Base-by-base conservation (phyloP, 805 yeast genomes). In the Candida odintsovae region DNA sequence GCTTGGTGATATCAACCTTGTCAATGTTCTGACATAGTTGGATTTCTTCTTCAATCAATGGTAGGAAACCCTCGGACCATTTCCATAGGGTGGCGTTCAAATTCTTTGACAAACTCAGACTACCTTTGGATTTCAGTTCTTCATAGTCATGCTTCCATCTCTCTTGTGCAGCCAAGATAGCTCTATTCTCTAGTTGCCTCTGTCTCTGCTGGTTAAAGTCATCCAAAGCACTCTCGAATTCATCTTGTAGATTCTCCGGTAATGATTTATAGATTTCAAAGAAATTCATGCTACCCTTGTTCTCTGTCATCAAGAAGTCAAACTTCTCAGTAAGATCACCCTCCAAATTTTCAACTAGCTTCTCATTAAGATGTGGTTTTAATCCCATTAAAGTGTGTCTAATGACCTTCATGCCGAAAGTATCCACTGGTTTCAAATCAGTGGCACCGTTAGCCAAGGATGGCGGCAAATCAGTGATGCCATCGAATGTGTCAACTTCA, bases 91-190 rank as follows among this genome's bases (percentile, higher is more conserved):
- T 81, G 1, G 81, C 82, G 48, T 89, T 90, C 36, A 90, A 68
- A 12, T 79, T 75, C 48, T 79, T 77, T 40, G 79, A 76, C 35
- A 80, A 64, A 4, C 78, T 63, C 25, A 64, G 47, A 12, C 73
- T 79, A 20, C 88, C 88, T 53, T 83, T 73, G 41, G 74, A 71
- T 48, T 72, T 71, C 58, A 80, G 73, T 44, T 77, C 80, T 56
- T 88, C 95, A 55, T 78, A 84, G 52, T 83, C 90, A 54, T 82
- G 83, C 61, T 80, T 83, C 99, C 99, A 92, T 63, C 86, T 84
- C 57, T 83, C 88, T 51, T 78, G 80, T 0, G 98, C 95, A 1
- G 92, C 90, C 52, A 86, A 90, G 1, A 86, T 71, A 3, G 96
- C 92, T 48, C 85, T 76, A 18, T 79, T 70, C 65, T 94, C 99